phyloP scores from a whole-genome alignment of 352 stramenopile species.

The Plasmopara halstedii region DNA sequence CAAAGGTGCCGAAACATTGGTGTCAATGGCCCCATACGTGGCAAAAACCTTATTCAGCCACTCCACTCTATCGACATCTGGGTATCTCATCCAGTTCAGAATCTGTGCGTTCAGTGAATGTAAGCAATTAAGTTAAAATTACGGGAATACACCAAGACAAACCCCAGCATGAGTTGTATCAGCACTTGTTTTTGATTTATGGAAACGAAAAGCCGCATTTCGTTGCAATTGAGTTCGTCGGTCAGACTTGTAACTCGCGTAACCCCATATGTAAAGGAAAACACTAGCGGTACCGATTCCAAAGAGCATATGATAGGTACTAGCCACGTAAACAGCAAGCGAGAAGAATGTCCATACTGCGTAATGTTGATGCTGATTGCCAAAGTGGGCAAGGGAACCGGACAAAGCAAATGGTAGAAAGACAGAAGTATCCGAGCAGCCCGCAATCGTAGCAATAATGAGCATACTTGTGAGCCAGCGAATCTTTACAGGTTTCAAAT shows the following conservation, averaged over 20 bases:
- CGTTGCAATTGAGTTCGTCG: slow-evolving; percentile 13
- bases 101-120: slow-evolving; percentile 17
- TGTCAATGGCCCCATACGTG: slow-evolving; percentile 12
- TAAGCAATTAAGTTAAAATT: background rate
- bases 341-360: slow-evolving; percentile 26
- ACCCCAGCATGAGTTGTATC: slow-evolving; percentile 14
- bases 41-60: slow-evolving; percentile 76
- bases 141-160: background rate
- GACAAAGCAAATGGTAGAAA: slow-evolving; percentile 54
- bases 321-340: slow-evolving; percentile 27
- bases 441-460: slow-evolving; percentile 24
- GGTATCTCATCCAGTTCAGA: slow-evolving; percentile 45
- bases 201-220: slow-evolving; percentile 17
- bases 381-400: slow-evolving; percentile 30
- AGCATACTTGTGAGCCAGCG: slow-evolving; percentile 26
- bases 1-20: background rate
- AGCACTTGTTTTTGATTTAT: slow-evolving; percentile 18
- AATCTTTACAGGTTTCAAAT: slow-evolving; percentile 10
- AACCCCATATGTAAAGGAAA: slow-evolving; percentile 49
- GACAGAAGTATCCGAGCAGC: slow-evolving; percentile 27
- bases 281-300: slow-evolving; percentile 28
- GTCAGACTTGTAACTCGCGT: slow-evolving; percentile 39
- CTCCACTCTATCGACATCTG: slow-evolving; percentile 63
- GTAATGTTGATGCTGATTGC: slow-evolving; percentile 23
- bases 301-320: slow-evolving; percentile 31